Percentiles rank a stretch among this genome's conserved stretches.
Conservation (phyloP, 495 filamentous ascomycete species). For the Bathelium albidoporum region DNA sequence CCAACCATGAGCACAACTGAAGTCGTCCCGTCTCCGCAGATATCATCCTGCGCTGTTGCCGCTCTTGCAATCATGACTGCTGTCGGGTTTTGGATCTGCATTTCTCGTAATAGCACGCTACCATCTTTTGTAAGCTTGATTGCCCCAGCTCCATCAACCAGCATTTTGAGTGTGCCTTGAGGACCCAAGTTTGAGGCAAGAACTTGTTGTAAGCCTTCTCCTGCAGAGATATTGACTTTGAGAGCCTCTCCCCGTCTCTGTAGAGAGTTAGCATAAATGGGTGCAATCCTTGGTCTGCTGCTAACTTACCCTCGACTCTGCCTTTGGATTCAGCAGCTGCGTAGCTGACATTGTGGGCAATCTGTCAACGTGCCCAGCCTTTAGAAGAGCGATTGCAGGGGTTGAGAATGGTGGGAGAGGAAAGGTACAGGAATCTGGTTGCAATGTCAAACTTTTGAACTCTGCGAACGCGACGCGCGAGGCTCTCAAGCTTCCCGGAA, state of each 20-base stretch:
- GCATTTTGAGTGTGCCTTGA: constrained; percentile 93
- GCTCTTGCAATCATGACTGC: constrained; percentile 96
- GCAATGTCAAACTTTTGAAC: background rate
- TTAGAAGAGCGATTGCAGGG: background rate
- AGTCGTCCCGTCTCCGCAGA: constrained; percentile 95
- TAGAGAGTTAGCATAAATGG: constrained; percentile 30
- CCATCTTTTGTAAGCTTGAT: constrained; percentile 99
- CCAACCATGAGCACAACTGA: constrained; percentile 92
- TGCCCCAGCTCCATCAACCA: constrained; percentile 91
- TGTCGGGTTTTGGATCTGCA: constrained; percentile 37
- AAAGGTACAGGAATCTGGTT: background rate
- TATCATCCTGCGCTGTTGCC: constrained; percentile 96
- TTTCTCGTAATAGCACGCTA: constrained; percentile 88
- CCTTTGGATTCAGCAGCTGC: constrained; percentile 95
- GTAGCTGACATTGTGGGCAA: constrained; percentile 62
- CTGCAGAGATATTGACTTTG: constrained; percentile 89
- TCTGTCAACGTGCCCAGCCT: too few relatives aligned
- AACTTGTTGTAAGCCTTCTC: constrained; percentile 62
- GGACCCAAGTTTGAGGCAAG: constrained; percentile 94
- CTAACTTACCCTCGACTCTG: constrained; percentile 74
- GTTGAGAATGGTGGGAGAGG: background rate
- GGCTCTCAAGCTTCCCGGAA: background rate
- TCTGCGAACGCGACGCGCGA: background rate
- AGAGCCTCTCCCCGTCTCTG: constrained; percentile 93
- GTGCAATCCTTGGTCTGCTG: constrained; percentile 23